Evolutionary conservation across 495 filamentous ascomycete species (phyloP).

Genomic region (Jackrogersella minutella): DNA sequence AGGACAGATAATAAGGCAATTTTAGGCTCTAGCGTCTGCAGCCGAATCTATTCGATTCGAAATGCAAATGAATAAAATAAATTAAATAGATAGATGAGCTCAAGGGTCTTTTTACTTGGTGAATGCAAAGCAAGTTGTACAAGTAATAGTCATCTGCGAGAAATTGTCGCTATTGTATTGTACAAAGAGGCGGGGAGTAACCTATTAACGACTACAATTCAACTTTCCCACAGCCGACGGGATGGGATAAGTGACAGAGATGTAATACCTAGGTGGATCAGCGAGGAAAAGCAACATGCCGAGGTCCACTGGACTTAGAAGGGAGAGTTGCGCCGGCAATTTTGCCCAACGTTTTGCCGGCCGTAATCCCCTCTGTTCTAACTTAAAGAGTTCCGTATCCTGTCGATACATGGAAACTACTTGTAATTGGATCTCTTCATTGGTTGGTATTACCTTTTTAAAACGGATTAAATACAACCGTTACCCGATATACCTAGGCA

Average conservation of each 20-base stretch:
- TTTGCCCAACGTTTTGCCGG: constrained; percentile 30
- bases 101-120: too few species aligned
- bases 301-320: constrained; percentile 43
- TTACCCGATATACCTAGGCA: not conserved
- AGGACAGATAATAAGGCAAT: not conserved
- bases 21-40: not conserved
- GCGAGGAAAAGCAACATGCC: constrained; percentile 43
- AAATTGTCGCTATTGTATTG: not conserved
- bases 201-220: constrained; percentile 11
- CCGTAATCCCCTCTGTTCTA: constrained; percentile 10
- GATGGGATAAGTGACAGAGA: constrained; percentile 30
- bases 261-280: constrained; percentile 13
- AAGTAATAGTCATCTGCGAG: not conserved
- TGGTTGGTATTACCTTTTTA: not conserved
- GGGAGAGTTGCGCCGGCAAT: constrained; percentile 28
- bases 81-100: not conserved
- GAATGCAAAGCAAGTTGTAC: not conserved
- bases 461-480: constrained; percentile 13
- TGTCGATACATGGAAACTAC: not conserved
- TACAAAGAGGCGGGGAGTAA: constrained; percentile 6
- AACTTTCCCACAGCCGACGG: constrained; percentile 23
- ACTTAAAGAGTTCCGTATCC: too few species aligned
- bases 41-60: too few species aligned
- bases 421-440: constrained; percentile 11
- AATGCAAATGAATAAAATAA: too few species aligned